Evolutionary conservation across 2,329 filamentous ascomycete genomes (phyloP).

Genomic region (Verticillium klebahnii): DNA sequence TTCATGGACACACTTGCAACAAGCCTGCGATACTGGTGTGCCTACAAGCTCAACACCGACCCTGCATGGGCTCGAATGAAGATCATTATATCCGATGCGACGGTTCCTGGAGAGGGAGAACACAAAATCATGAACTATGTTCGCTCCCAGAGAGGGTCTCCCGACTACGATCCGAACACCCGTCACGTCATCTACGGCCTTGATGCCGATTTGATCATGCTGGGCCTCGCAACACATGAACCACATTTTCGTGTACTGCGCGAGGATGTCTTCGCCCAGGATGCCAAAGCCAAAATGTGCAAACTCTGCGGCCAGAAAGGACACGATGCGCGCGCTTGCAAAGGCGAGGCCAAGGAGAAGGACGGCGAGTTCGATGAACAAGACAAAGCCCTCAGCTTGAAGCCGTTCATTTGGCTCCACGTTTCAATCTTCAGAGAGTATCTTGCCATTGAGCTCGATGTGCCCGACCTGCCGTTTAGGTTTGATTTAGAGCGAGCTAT

Average conservation of each 20-base stretch:
- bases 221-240: conserved; percentile 94
- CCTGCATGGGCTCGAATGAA: conserved; percentile 94
- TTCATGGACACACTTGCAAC: conserved; percentile 96
- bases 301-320: conserved; percentile 88
- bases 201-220: conserved; percentile 98
- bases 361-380: conserved; percentile 79
- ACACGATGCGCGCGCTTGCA: conserved; percentile 83
- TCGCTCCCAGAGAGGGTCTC: conserved; percentile 83
- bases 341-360: conserved; percentile 73
- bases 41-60: conserved; percentile 96
- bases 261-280: conserved; percentile 94
- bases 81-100: conserved; percentile 97
- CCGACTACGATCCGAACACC: conserved; percentile 93
- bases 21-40: conserved; percentile 91
- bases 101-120: conserved; percentile 94
- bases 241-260: conserved; percentile 93
- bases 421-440: conserved; percentile 91
- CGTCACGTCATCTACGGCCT: conserved; percentile 97
- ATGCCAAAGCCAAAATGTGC: conserved; percentile 77
- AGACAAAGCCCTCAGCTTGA: conserved; percentile 62
- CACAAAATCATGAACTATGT: conserved; percentile 99
- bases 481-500: conserved; percentile 93
- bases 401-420: conserved; percentile 98
- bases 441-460: conserved; percentile 80
- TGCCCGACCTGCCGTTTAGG: conserved; percentile 76